phyloP scores from a whole-genome alignment of 441 rosid genomes.

The Populus tomentosa region DNA sequence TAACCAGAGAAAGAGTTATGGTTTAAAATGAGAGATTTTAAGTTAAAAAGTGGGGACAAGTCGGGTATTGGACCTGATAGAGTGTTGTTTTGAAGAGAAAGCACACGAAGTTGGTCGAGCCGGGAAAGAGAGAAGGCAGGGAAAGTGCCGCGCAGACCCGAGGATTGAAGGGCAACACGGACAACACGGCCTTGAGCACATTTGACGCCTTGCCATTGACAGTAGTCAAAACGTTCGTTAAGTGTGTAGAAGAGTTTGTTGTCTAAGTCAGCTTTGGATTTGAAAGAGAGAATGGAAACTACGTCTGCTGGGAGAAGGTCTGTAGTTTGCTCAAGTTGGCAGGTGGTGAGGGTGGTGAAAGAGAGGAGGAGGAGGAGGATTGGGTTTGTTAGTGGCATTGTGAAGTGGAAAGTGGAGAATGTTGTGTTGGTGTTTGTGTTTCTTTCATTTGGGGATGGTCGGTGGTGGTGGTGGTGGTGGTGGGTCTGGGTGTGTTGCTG shows the following conservation, averaged over 20 bases:
- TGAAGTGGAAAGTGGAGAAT: too few species aligned
- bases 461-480: too few species aligned
- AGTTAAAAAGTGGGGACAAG: slow-evolving; percentile 52
- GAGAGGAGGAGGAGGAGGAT: slow-evolving; percentile 11
- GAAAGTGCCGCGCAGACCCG: slow-evolving; percentile 55
- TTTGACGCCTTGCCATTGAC: slow-evolving; percentile 87
- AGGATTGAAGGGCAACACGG: slow-evolving; percentile 41
- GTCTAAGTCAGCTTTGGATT: slow-evolving; percentile 69
- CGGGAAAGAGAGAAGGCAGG: slow-evolving; percentile 52
- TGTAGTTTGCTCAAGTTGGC: slow-evolving; percentile 10
- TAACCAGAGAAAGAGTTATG: slow-evolving; percentile 54
- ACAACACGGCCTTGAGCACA: slow-evolving; percentile 76
- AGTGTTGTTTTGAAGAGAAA: slow-evolving; percentile 65
- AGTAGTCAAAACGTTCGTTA: slow-evolving; percentile 76
- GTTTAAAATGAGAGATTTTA: slow-evolving; percentile 48
- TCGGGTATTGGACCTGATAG: slow-evolving; percentile 78
- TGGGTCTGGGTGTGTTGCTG: too few species aligned
- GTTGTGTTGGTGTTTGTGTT: too few species aligned
- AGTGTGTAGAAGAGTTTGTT: slow-evolving; percentile 58
- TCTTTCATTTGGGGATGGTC: too few species aligned
- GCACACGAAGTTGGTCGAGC: slow-evolving; percentile 83
- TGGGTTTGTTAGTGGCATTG: neutral
- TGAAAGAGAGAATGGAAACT: slow-evolving; percentile 69
- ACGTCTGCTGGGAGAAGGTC: slow-evolving; percentile 59
- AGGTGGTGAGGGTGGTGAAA: slow-evolving; percentile 15